A percentile compares a stretch with the other conserved stretches of the same genome.
phyloP scores from a whole-genome alignment of 257 asterid genomes.

The Primulina eburnea region DNA sequence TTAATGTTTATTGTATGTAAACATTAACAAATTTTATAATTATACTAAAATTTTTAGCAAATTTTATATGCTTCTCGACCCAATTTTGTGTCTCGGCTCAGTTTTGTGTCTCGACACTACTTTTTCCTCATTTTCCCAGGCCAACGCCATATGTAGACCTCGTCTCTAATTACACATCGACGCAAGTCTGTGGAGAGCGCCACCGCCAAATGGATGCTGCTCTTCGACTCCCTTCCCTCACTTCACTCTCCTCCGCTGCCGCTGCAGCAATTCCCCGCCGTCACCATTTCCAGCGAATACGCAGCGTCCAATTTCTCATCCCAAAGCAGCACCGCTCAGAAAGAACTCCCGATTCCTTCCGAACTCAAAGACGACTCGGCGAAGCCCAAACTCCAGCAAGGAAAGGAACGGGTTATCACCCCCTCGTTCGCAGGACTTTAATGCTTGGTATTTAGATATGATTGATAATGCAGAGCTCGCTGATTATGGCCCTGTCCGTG shows the following conservation, averaged over 20 bases:
- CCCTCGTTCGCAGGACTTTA: conserved; percentile 98
- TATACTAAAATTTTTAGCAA: no score
- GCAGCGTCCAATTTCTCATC: conserved; percentile 51
- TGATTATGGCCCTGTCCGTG: conserved; percentile 99
- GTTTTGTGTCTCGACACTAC: no score
- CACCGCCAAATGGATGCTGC: conserved; percentile 57
- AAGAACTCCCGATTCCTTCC: conserved; percentile 45
- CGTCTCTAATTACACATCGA: not conserved
- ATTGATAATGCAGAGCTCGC: conserved; percentile 95
- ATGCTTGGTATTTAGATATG: conserved; percentile 91
- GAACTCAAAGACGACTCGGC: conserved; percentile 41
- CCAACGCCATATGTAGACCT: not conserved
- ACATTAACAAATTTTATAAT: no score
- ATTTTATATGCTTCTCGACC: no score
- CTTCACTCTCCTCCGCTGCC: conserved; percentile 57
- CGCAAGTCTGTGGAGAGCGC: not conserved
- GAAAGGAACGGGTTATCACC: conserved; percentile 69
- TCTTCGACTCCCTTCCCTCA: conserved; percentile 67
- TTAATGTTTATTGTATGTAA: no score
- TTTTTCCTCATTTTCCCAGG: no score
- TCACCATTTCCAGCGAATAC: conserved; percentile 31
- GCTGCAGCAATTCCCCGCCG: conserved; percentile 39
- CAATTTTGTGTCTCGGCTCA: no score
- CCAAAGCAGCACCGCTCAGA: conserved; percentile 57
- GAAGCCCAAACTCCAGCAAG: conserved; percentile 44